Conservation (phyloP, 2,329 filamentous ascomycete genomes). For the Metarhizium humberi region DNA sequence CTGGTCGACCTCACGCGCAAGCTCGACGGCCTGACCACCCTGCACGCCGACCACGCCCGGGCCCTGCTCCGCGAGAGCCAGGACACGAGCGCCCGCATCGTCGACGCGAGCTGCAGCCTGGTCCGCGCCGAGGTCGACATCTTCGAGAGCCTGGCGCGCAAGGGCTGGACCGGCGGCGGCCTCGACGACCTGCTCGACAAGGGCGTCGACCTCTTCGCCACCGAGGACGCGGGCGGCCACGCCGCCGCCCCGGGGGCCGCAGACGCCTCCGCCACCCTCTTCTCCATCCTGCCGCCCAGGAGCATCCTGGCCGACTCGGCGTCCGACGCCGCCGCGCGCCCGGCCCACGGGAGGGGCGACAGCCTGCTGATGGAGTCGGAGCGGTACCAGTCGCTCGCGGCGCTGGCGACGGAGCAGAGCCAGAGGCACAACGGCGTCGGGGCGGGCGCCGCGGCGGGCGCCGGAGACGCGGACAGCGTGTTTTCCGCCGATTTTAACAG, state of each 20-base stretch:
- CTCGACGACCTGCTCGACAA: slow-evolving; percentile 57
- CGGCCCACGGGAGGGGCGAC: slow-evolving; percentile 36
- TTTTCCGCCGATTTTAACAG: slow-evolving; percentile 45
- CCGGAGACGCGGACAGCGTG: slow-evolving; percentile 39
- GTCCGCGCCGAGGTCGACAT: slow-evolving; percentile 63
- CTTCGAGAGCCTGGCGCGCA: slow-evolving; percentile 55
- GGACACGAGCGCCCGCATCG: slow-evolving; percentile 51
- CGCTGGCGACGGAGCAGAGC: slow-evolving; percentile 26
- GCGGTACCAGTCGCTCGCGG: slow-evolving; percentile 49
- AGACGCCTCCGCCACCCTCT: slow-evolving; percentile 32
- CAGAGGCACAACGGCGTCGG: slow-evolving; percentile 1
- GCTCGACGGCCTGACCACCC: slow-evolving; percentile 51
- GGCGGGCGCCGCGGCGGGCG: slow-evolving; percentile 13
- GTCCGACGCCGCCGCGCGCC: slow-evolving; percentile 23
- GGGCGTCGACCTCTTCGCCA: slow-evolving; percentile 51
- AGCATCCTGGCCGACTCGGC: slow-evolving; percentile 49
- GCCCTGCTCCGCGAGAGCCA: slow-evolving; percentile 53
- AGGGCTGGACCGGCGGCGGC: slow-evolving; percentile 59
- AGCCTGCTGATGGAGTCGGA: slow-evolving; percentile 44
- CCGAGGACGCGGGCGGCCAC: slow-evolving; percentile 24
- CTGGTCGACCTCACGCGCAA: slow-evolving; percentile 53
- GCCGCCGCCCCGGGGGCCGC: slow-evolving; percentile 17
- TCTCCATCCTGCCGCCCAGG: slow-evolving; percentile 55
- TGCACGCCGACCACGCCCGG: slow-evolving; percentile 53
- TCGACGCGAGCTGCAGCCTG: slow-evolving; percentile 55